Percentiles rank a stretch among this genome's conserved stretches.
These are phyloP conservation scores for Pseudogymnoascus sp. DNA, from an alignment of 2,329 filamentous ascomycete genomes.

Conservation along the genomic window DNA sequence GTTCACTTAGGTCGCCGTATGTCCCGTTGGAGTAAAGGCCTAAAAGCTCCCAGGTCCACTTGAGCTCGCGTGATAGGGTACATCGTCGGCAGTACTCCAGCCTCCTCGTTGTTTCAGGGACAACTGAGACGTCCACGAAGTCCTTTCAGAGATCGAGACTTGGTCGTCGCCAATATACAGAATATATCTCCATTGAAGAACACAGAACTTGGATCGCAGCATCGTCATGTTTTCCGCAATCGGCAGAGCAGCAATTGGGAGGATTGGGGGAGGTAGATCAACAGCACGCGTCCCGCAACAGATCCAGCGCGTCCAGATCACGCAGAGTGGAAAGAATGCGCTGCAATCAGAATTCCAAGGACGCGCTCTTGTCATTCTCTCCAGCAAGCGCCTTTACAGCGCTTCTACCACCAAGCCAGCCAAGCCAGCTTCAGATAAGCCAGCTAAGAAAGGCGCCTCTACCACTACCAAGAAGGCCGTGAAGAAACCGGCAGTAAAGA, in stretches of 20 bases:
- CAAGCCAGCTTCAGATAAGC: constrained; percentile 21
- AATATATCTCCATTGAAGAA: background rate
- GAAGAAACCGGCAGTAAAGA: constrained; percentile 17
- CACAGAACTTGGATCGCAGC: background rate
- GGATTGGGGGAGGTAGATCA: constrained; percentile 23
- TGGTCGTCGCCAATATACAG: background rate
- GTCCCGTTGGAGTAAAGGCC: background rate
- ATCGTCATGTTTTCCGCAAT: constrained; percentile 30
- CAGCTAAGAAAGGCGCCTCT: constrained; percentile 17
- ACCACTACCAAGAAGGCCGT: constrained; percentile 16
- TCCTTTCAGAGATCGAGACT: constrained; percentile 1
- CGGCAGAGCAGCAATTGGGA: constrained; percentile 28
- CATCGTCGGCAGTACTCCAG: constrained; percentile 6
- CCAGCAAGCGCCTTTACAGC: constrained; percentile 19
- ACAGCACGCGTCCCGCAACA: constrained; percentile 24
- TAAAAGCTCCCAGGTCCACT: background rate
- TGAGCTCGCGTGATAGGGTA: constrained; percentile 11
- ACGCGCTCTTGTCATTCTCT: constrained; percentile 15
- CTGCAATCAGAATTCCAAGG: constrained; percentile 17
- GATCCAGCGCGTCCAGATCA: constrained; percentile 23
- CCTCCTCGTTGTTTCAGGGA: constrained; percentile 12
- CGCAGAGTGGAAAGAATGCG: constrained; percentile 15
- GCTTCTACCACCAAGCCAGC: constrained; percentile 20
- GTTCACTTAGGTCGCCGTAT: background rate
- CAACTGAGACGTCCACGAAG: background rate